Conservation (phyloP, 2,329 filamentous ascomycete genomes). For the Paraphoma chrysanthemicola region DNA sequence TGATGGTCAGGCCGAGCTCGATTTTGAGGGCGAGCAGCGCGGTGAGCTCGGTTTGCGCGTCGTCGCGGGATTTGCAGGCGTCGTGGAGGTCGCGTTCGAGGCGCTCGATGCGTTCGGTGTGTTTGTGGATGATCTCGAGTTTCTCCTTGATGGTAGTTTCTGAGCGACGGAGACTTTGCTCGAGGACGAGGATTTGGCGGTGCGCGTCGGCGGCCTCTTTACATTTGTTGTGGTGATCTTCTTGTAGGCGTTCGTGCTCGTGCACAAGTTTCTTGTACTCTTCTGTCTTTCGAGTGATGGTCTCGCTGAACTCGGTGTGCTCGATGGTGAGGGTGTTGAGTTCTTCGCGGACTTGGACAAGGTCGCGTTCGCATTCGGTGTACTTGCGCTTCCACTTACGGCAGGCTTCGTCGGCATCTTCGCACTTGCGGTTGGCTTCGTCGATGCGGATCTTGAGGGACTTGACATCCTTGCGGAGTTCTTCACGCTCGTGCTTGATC, state of each 20-base stretch:
- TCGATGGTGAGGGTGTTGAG: constrained; percentile 1
- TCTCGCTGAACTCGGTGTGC: constrained; percentile 1
- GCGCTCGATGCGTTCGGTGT: constrained; percentile 8
- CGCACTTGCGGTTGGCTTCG: constrained; percentile 1
- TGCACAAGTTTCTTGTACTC: constrained; percentile 1
- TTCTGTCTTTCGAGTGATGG: constrained; percentile 6
- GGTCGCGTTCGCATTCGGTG: constrained; percentile 2
- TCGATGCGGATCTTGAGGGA: not conserved
- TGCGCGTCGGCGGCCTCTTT: constrained; percentile 6
- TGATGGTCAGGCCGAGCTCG: constrained; percentile 2
- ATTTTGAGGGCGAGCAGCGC: not conserved
- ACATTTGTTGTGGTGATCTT: constrained; percentile 5
- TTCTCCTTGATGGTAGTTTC: constrained; percentile 9
- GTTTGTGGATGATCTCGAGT: constrained; percentile 4
- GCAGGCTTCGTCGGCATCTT: constrained; percentile 4
- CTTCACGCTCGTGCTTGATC: constrained; percentile 2
- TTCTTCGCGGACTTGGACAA: constrained; percentile 4
- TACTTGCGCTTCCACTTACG: constrained; percentile 7
- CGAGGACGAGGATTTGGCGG: constrained; percentile 6
- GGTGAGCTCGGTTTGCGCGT: constrained; percentile 1
- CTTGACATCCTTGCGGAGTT: constrained; percentile 4
- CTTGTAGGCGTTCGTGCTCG: constrained; percentile 3
- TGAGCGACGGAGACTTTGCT: constrained; percentile 2
- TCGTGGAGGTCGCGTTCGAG: constrained; percentile 4
- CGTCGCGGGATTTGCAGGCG: not conserved